phyloP scores from a whole-genome alignment of 306 rosid species.

The Crataegus laevigata region DNA sequence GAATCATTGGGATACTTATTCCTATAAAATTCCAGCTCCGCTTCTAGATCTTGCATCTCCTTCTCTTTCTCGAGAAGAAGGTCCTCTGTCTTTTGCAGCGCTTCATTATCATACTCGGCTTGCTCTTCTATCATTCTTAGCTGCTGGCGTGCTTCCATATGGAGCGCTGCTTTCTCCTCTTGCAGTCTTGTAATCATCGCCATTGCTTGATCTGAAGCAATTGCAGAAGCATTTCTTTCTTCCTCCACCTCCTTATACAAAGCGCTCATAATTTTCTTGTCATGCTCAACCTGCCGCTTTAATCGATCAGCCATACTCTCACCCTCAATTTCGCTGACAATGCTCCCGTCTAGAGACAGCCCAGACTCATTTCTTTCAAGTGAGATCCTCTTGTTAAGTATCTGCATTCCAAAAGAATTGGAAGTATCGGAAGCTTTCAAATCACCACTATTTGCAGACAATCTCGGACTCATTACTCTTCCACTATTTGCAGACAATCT shows the following conservation, averaged over 20 bases:
- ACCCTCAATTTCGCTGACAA: conserved; percentile 45
- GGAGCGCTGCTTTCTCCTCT: conserved; percentile 77
- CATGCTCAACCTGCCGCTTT: conserved; percentile 78
- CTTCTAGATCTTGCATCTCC: conserved; percentile 60
- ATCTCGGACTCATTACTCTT: conserved; percentile 47
- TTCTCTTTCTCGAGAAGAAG: conserved; percentile 67
- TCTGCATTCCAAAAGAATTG: conserved; percentile 52
- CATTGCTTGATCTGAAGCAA: conserved; percentile 73
- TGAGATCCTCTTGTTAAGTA: conserved; percentile 63
- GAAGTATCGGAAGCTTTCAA: conserved; percentile 44
- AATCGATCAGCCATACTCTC: conserved; percentile 45
- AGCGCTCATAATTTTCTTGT: conserved; percentile 58
- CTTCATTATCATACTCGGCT: conserved; percentile 69
- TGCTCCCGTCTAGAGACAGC: conserved; percentile 79
- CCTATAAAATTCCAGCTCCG: conserved; percentile 51
- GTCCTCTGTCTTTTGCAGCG: conserved; percentile 53
- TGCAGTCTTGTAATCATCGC: conserved; percentile 89
- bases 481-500: conserved; percentile 57
- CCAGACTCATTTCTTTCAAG: conserved; percentile 92
- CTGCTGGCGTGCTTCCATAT: conserved; percentile 82
- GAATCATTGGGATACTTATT: conserved; percentile 45
- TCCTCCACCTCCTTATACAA: conserved; percentile 85
- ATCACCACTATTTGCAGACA: conserved; percentile 60
- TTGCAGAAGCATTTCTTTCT: conserved; percentile 81
- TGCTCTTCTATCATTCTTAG: conserved; percentile 79